Evolutionary conservation across 2,329 filamentous ascomycete species (phyloP), one percentile per base, ranked within the genome.

Genomic region (Penicillium sp.): DNA sequence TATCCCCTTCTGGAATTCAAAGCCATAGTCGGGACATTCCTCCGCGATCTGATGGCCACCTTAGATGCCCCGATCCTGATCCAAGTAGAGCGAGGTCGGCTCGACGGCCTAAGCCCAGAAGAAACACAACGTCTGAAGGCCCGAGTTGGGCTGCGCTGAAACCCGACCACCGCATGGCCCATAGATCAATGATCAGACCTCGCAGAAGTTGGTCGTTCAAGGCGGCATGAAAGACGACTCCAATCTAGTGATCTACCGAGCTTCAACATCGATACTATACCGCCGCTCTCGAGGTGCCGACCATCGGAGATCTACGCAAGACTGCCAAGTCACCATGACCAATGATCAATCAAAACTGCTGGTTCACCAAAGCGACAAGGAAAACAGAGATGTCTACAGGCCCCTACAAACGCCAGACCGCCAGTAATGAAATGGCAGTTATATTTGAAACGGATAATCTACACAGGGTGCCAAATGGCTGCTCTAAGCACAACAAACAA

Each of bases 31-130:
- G 59, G 79, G 4, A 67, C 69, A 0, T 81, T 80, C 56, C 61
- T 85, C 7, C 61, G 69, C 1, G 67, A 72, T 27, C 66, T 85
- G 13, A 75, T 82, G 57, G 65, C 72, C 2, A 71, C 69, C 7
- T 67, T 82, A 19, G 68, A 78, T 21, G 69, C 74, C 31, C 83
- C 83, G 0, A 71, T 84, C 21, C 73, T 85, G 1, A 64, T 78
- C 1, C 83, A 85, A 60, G 71, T 85, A 4, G 82, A 85, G 60
- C 73, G 73, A 26, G 80, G 81, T 1, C 69, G 75, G 63, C 64
- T 81, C 8, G 65, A 70, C 16, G 73, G 73, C 10, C 63, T 81
- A 58, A 74, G 70, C 23, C 56, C 58, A n/a, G 64, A 61, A 25
- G 71, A 80, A 54, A 80, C 76, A 11, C 54, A 64, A 27, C 62